phyloP scores from a whole-genome alignment of 805 yeast genomes.

The Pichia kluyveri region DNA sequence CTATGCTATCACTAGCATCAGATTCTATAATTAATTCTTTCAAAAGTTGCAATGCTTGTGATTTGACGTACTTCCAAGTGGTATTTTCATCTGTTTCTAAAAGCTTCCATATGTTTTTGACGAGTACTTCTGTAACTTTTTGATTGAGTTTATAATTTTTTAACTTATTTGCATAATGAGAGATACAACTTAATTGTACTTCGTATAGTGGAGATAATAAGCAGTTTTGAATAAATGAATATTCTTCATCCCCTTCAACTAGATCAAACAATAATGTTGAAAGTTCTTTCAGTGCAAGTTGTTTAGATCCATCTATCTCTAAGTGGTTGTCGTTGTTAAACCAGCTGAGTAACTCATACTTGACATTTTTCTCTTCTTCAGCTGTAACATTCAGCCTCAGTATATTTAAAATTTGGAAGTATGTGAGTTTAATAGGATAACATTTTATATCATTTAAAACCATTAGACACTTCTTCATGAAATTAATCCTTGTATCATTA shows the following conservation, averaged over 20 bases:
- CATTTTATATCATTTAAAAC: constrained; percentile 11
- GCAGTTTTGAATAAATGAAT: constrained; percentile 22
- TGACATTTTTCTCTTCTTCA: neutral
- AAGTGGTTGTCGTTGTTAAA: constrained; percentile 27
- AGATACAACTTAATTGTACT: constrained; percentile 35
- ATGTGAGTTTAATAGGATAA: constrained; percentile 17
- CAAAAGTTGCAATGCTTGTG: constrained; percentile 31
- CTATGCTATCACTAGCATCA: neutral
- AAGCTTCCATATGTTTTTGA: constrained; percentile 18
- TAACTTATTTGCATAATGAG: constrained; percentile 17
- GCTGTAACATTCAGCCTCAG: constrained; percentile 3
- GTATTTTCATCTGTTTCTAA: constrained; percentile 9
- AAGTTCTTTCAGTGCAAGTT: constrained; percentile 32
- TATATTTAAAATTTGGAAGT: constrained; percentile 14
- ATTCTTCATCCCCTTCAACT: constrained; percentile 8
- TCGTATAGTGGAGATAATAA: constrained; percentile 34
- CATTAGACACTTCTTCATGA: constrained; percentile 13
- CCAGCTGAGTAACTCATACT: constrained; percentile 13
- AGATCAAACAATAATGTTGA: constrained; percentile 23
- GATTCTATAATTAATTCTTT: constrained; percentile 15
- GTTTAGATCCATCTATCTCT: constrained; percentile 39
- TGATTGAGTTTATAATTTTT: neutral
- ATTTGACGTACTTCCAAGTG: constrained; percentile 37
- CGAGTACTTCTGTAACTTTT: neutral
- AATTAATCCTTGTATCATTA: neutral